These are phyloP conservation scores for Lagenaria siceraria DNA, from an alignment of 306 rosid species.

Conservation along the genomic window DNA sequence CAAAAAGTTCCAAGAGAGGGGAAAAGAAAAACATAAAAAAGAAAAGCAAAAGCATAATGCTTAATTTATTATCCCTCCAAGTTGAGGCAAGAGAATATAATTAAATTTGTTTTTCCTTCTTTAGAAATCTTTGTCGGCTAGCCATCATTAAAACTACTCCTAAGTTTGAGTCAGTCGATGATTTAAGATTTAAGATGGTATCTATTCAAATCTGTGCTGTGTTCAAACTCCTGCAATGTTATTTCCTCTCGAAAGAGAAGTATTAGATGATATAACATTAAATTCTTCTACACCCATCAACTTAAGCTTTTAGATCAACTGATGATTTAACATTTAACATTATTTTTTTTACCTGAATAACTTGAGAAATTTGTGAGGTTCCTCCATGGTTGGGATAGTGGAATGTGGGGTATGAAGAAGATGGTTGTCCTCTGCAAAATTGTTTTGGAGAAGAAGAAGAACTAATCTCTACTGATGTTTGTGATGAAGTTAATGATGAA, in stretches of 20 bases:
- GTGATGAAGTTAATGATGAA: constrained; percentile 44
- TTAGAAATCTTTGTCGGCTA: background rate
- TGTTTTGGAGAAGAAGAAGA: constrained; percentile 37
- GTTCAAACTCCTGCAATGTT: too few relatives aligned
- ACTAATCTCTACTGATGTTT: constrained; percentile 29
- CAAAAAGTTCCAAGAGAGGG: background rate
- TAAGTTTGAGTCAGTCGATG: too few relatives aligned
- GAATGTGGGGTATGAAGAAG: constrained; percentile 50
- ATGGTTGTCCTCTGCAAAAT: constrained; percentile 25
- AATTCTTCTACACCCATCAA: too few relatives aligned
- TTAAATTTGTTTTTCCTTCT: background rate
- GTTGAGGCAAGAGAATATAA: constrained; percentile 7
- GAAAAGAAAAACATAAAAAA: background rate
- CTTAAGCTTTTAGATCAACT: too few relatives aligned
- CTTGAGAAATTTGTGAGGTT: constrained; percentile 13
- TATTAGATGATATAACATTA: too few relatives aligned
- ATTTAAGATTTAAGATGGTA: too few relatives aligned
- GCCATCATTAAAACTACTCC: background rate
- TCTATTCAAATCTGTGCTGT: too few relatives aligned
- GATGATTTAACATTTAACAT: too few relatives aligned
- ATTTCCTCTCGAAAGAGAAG: too few relatives aligned
- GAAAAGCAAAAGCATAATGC: constrained; percentile 8
- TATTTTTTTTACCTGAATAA: background rate
- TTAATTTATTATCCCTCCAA: background rate
- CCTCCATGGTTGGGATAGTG: constrained; percentile 13